Evolutionary conservation across 768 basidiomycete genomes (phyloP).

Genomic region (Psilocybe cubensis): DNA sequence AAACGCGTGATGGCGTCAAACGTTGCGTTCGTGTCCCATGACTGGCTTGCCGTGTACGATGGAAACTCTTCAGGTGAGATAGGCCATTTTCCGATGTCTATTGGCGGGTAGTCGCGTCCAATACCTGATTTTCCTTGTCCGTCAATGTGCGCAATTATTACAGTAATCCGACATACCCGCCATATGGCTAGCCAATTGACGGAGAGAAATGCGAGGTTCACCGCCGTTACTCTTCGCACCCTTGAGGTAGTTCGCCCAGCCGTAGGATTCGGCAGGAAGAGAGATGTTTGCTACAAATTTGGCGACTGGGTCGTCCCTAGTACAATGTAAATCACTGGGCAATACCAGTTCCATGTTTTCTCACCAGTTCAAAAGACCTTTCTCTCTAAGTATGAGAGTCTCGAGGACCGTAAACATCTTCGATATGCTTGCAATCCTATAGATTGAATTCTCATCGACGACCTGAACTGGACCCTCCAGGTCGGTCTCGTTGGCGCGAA

Average conservation of each 20-base stretch:
- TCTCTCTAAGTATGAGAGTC: constrained; percentile 50
- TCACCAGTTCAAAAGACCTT: constrained; percentile 43
- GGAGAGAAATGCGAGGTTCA: constrained; percentile 38
- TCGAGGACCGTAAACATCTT: constrained; percentile 56
- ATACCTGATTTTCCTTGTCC: constrained; percentile 26
- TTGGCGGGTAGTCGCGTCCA: constrained; percentile 38
- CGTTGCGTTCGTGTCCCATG: constrained; percentile 17
- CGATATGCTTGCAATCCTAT: constrained; percentile 54
- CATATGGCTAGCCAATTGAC: constrained; percentile 46
- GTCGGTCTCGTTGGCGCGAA: constrained; percentile 45
- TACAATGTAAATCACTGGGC: not conserved
- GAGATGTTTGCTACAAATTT: constrained; percentile 45
- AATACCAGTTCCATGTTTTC: constrained; percentile 1
- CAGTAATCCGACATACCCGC: constrained; percentile 22
- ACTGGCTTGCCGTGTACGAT: not conserved
- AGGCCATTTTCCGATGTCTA: constrained; percentile 45
- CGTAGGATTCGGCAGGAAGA: constrained; percentile 29
- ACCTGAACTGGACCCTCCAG: constrained; percentile 6
- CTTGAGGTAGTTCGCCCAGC: constrained; percentile 35
- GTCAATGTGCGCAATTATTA: not conserved
- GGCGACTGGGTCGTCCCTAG: constrained; percentile 54
- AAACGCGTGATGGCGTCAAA: constrained; percentile 38
- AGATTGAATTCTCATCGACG: constrained; percentile 48
- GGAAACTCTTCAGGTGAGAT: constrained; percentile 15
- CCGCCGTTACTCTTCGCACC: constrained; percentile 14